Evolutionary conservation across 352 stramenopile species (phyloP).

Genomic region (Pythium aquatile): DNA sequence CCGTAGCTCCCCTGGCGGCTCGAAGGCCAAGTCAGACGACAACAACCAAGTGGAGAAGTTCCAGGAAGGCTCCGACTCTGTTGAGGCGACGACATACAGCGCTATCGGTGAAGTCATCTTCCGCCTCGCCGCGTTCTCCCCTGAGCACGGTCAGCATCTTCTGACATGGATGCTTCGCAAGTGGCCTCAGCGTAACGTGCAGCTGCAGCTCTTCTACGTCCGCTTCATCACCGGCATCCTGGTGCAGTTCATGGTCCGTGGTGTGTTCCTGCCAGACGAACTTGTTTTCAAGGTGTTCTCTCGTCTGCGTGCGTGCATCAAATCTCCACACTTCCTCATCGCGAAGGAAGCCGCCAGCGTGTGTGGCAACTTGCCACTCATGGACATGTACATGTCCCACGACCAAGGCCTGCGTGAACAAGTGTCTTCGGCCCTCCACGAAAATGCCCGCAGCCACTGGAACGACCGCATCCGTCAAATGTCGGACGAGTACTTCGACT

Average conservation of each 20-base stretch:
- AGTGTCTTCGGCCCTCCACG: slow-evolving; percentile 61
- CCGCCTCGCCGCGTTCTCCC: slow-evolving; percentile 55
- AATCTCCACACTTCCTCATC: slow-evolving; percentile 71
- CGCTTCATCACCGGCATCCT: slow-evolving; percentile 62
- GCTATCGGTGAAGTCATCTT: slow-evolving; percentile 64
- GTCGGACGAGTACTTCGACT: slow-evolving; percentile 80
- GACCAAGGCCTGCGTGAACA: slow-evolving; percentile 57
- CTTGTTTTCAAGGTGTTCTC: slow-evolving; percentile 52
- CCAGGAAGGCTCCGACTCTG: slow-evolving; percentile 54
- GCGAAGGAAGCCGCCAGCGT: slow-evolving; percentile 66
- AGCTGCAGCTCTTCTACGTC: slow-evolving; percentile 75
- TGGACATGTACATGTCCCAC: slow-evolving; percentile 63
- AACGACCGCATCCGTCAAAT: slow-evolving; percentile 75
- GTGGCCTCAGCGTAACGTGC: slow-evolving; percentile 71
- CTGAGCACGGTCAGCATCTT: slow-evolving; percentile 57
- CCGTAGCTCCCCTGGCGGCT: slow-evolving; percentile 46
- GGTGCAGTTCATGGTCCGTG: slow-evolving; percentile 55
- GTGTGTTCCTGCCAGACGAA: slow-evolving; percentile 48
- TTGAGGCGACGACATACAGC: slow-evolving; percentile 62
- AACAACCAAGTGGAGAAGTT: slow-evolving; percentile 70
- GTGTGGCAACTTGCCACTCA: slow-evolving; percentile 63
- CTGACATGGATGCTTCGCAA: slow-evolving; percentile 69
- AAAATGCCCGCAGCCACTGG: slow-evolving; percentile 66
- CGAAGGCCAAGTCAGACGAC: slow-evolving; percentile 31
- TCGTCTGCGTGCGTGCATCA: slow-evolving; percentile 50